Evolutionary conservation across 176 grass and related monocot genomes (phyloP), one percentile per base, ranked within the genome.

Genomic region (Thalia dealbata): DNA sequence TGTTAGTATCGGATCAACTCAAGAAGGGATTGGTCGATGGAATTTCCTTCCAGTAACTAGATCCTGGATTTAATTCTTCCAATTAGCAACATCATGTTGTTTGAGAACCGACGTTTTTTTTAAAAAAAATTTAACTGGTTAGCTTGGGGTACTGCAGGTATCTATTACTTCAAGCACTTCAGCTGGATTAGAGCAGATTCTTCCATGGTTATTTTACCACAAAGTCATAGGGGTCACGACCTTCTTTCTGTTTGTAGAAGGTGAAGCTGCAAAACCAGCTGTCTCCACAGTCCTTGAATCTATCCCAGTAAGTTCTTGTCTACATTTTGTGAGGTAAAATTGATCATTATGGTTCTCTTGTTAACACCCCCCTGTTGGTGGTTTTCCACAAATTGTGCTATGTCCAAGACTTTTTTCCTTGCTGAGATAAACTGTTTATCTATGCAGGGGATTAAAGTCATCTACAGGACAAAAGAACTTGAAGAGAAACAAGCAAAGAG

Each of bases 121-220:
- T n/a, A n/a, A n/a, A n/a, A n/a, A 5, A 12, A 14, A 21, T 21
- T 72, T 8, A 32, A 10, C 52, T 30, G 16, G 32, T 74, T 7
- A 61, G 8, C 44, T 83, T 50, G 14, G 74, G 56, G 52, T 65
- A 55, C 15, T 75, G 77, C 81, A 99, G 95, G 91, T 99, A 76
- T 97, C 87, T 84, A 86, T 97, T 75, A 92, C 95, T 0, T 80
- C 82, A 76, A 97, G 87, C 83, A 97, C 95, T 52, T 84, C 95
- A 60, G 95, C 87, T 82, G 72, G 85, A 30, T 73, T 97, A 32
- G 84, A 92, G 76, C 95, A 97, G 87, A 97, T 97, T 84, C 89
- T 97, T 78, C 95, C 95, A 63, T 97, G 95, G 95, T 82, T 97
- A 71, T 97, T 86, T 73, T 97, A 97, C 73, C 95, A 97, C 75